A percentile compares a stretch with the other conserved stretches of the same genome.
Evolutionary conservation across 1,284 basidiomycete genomes (phyloP).

Genomic region (Phellopilus nigrolimitatus): DNA sequence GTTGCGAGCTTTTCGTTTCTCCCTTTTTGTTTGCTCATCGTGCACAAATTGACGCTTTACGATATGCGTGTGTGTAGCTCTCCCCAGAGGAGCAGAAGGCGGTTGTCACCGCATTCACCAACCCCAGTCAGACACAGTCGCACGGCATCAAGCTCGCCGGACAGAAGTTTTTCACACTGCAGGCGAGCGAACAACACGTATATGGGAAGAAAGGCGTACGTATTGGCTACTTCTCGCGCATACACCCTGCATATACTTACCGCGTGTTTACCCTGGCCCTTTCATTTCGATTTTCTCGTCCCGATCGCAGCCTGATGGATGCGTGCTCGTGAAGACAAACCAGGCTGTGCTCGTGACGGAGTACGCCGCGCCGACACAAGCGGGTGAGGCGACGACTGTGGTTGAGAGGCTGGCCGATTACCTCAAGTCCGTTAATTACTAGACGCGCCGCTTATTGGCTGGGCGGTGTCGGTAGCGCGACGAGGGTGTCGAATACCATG

Average conservation of each 20-base stretch:
- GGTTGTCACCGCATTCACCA: slow-evolving; percentile 50
- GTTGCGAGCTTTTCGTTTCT: slow-evolving; percentile 26
- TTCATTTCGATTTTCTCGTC: background rate
- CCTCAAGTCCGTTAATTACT: slow-evolving; percentile 62
- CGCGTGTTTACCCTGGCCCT: background rate
- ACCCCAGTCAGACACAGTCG: slow-evolving; percentile 43
- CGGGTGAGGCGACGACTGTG: slow-evolving; percentile 66
- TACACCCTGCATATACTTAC: background rate
- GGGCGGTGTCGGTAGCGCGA: background rate
- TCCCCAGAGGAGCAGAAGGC: slow-evolving; percentile 71
- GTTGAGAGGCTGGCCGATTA: slow-evolving; percentile 82
- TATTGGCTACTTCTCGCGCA: slow-evolving; percentile 22
- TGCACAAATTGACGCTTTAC: background rate
- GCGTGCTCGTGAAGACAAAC: slow-evolving; percentile 81
- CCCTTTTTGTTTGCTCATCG: background rate
- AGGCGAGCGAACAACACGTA: slow-evolving; percentile 55
- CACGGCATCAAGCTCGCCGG: slow-evolving; percentile 68
- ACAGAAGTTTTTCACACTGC: slow-evolving; percentile 78
- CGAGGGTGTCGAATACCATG: background rate
- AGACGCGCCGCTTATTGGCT: slow-evolving; percentile 24
- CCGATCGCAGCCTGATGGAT: slow-evolving; percentile 65
- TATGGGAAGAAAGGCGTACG: slow-evolving; percentile 82
- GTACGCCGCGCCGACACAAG: slow-evolving; percentile 70
- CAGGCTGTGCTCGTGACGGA: slow-evolving; percentile 84
- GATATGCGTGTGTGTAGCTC: slow-evolving; percentile 45